These are phyloP conservation scores for Corylus heterophylla DNA, from an alignment of 306 rosid species.

Conservation along the genomic window DNA sequence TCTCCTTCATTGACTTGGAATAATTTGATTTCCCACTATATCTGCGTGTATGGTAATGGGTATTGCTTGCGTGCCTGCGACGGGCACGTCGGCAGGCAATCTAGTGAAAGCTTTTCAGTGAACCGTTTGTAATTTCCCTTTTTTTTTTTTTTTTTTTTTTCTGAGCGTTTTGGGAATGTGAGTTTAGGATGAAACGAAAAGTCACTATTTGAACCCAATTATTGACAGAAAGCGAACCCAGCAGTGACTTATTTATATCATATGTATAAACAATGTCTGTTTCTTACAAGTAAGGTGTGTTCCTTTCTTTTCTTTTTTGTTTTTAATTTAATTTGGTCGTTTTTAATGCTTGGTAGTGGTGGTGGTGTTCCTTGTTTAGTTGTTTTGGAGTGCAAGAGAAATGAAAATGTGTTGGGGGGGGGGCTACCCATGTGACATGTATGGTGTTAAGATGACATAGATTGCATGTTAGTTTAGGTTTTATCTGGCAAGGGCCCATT, in stretches of 20 bases:
- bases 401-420: conserved; percentile 39
- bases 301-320: not conserved
- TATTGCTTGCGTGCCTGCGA: not conserved
- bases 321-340: too few relatives aligned
- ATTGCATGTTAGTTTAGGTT: conserved; percentile 59
- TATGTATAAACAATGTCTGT: too few relatives aligned
- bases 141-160: not conserved
- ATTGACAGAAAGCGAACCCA: conserved; percentile 18
- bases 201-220: conserved; percentile 8
- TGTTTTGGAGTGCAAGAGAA: conserved; percentile 55
- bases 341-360: conserved; percentile 16
- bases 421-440: conserved; percentile 74
- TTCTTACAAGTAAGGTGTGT: too few relatives aligned
- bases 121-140: too few relatives aligned
- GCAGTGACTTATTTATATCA: not conserved
- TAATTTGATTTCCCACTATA: not conserved
- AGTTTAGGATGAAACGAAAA: conserved; percentile 30
- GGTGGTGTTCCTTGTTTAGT: conserved; percentile 42
- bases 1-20: conserved; percentile 10
- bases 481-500: conserved; percentile 45
- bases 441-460: conserved; percentile 53
- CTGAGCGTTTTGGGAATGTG: not conserved
- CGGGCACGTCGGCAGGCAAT: conserved; percentile 6
- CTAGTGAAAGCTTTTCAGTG: not conserved
- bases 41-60: too few relatives aligned